Conservation (phyloP, 2,329 filamentous ascomycete genomes). For the Diaporthe citriasiana region DNA sequence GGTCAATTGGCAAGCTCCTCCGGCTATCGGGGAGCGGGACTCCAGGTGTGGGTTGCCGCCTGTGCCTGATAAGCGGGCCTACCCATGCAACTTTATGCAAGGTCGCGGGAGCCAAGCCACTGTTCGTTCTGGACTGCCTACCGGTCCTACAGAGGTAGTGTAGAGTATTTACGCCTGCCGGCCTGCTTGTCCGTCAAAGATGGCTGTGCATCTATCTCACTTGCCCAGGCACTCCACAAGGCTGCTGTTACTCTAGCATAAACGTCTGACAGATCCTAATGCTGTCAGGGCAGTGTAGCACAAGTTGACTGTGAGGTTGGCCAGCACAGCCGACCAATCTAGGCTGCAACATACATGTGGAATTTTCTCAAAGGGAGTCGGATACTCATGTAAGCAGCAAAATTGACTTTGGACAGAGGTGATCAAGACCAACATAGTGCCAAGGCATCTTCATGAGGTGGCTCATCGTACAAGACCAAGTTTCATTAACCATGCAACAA, state of each 20-base stretch:
- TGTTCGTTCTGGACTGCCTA: neutral
- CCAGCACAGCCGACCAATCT: neutral
- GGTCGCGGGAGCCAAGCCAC: slow-evolving; percentile 29
- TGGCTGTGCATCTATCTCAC: neutral
- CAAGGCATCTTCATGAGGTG: neutral
- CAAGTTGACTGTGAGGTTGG: neutral
- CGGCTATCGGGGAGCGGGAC: slow-evolving; percentile 25
- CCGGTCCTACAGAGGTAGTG: no score
- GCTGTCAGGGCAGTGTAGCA: neutral
- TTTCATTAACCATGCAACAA: neutral
- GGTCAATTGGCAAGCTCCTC: slow-evolving; percentile 14
- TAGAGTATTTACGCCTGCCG: neutral
- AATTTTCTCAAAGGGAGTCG: neutral
- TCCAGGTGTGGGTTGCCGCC: slow-evolving; percentile 5
- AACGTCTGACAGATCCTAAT: neutral
- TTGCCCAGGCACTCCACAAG: neutral
- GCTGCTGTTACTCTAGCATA: neutral
- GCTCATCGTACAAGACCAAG: neutral
- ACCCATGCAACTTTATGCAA: slow-evolving; percentile 29
- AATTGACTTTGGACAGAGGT: no score
- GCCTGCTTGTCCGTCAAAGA: neutral
- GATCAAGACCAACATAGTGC: neutral
- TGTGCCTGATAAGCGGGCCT: slow-evolving; percentile 30
- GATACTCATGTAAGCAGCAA: neutral
- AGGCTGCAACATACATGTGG: neutral